These are phyloP conservation scores for Hawksworthiomyces lignivorus DNA, from an alignment of 2,329 filamentous ascomycete genomes.

Conservation along the genomic window DNA sequence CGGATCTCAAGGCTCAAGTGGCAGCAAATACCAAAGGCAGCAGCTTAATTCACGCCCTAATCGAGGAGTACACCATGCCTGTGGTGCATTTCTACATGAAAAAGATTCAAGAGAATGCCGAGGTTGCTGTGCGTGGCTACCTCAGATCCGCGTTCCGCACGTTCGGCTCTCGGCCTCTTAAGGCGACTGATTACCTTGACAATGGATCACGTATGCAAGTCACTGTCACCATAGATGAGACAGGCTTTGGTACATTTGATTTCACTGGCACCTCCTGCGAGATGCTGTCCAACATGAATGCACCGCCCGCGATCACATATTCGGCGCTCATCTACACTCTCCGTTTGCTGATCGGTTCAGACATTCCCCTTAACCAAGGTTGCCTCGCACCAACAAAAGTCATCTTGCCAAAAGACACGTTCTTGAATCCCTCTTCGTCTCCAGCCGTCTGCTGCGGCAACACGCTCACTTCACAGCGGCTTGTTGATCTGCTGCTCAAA, in stretches of 20 bases:
- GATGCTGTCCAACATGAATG: constrained; percentile 69
- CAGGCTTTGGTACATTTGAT: constrained; percentile 71
- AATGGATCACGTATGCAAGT: constrained; percentile 74
- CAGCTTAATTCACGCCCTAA: constrained; percentile 63
- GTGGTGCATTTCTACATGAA: constrained; percentile 78
- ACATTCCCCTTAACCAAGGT: constrained; percentile 80
- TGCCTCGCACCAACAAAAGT: constrained; percentile 71
- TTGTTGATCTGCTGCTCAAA: constrained; percentile 76
- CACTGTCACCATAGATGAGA: constrained; percentile 65
- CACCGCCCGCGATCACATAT: constrained; percentile 69
- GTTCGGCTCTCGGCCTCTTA: constrained; percentile 61
- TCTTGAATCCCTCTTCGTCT: constrained; percentile 65
- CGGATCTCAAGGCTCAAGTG: constrained; percentile 78
- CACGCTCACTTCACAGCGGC: constrained; percentile 68
- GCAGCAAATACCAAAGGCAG: constrained; percentile 82
- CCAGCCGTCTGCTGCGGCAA: constrained; percentile 79
- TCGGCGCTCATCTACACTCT: constrained; percentile 77
- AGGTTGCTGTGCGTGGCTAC: constrained; percentile 63
- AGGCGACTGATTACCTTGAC: constrained; percentile 76
- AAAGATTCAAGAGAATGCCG: constrained; percentile 73
- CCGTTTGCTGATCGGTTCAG: constrained; percentile 67
- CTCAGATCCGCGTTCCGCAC: constrained; percentile 55
- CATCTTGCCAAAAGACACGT: constrained; percentile 60
- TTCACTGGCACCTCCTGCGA: constrained; percentile 68
- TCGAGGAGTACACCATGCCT: constrained; percentile 69